Evolutionary conservation across 768 basidiomycete species (phyloP).

Genomic region (Russula dissimulans): DNA sequence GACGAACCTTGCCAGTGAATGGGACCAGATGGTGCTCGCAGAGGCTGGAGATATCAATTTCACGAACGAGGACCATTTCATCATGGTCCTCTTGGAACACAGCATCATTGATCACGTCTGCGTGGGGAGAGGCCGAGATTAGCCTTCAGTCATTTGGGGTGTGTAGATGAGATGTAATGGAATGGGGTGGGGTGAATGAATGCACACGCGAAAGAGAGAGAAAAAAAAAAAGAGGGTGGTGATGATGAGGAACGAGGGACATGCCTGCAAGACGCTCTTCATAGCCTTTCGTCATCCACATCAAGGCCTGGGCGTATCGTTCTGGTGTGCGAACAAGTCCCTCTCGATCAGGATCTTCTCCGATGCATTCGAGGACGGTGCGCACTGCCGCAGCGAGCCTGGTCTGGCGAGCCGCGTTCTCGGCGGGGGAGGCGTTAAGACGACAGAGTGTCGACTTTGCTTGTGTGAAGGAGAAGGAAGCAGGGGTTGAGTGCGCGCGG

Average conservation of each 20-base stretch:
- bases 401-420: slow-evolving; percentile 61
- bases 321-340: slow-evolving; percentile 88
- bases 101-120: slow-evolving; percentile 98
- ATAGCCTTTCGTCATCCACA: slow-evolving; percentile 99
- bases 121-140: not conserved
- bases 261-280: slow-evolving; percentile 91
- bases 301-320: slow-evolving; percentile 89
- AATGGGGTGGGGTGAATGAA: not conserved
- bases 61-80: slow-evolving; percentile 97
- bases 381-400: slow-evolving; percentile 79
- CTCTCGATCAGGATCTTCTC: slow-evolving; percentile 95
- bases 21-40: slow-evolving; percentile 99
- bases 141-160: not conserved
- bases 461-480: slow-evolving; percentile 23
- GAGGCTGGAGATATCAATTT: slow-evolving; percentile 93
- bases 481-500: slow-evolving; percentile 9
- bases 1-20: slow-evolving; percentile 87
- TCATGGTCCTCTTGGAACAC: slow-evolving; percentile 99
- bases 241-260: slow-evolving; percentile 30
- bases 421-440: slow-evolving; percentile 67
- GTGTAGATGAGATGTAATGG: no score
- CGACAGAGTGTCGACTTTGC: slow-evolving; percentile 87
- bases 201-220: not conserved
- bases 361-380: slow-evolving; percentile 91
- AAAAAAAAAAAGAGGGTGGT: slow-evolving; percentile 12